Base-by-base conservation (phyloP, 2,329 filamentous ascomycete genomes). In the Botrytis aclada region DNA sequence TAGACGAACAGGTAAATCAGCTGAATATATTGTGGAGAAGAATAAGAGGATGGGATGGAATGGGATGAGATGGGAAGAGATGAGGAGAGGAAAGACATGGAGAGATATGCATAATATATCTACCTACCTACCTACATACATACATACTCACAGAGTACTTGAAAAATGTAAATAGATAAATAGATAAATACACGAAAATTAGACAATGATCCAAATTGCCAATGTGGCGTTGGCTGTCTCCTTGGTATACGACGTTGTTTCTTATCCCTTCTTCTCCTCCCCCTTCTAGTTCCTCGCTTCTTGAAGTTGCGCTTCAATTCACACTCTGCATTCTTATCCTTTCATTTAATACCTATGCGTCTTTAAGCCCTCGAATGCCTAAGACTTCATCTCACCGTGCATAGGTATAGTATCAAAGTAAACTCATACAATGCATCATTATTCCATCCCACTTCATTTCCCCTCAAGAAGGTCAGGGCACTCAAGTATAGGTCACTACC, bases 381-480 rank as follows among this genome's bases (percentile, higher is more conserved):
- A 51, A 4, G 4, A 51, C 47, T n/a, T 51, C 12, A 51, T 51
- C 2, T 51, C 47, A 51, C 3, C 20, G 1, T 45, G 7, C 20
- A 45, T 22, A 45, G 8, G 2, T 25, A 51, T 12, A n/a, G 10
- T 14, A 51, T 51, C 22, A n/a, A 51, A 51, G 10, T 16, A 54
- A 54, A 29, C 14, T 8, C 25, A 8, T 54, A 29, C 7, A 16
- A n/a, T 29, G 12, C 51, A 29, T 16, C 12, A n/a, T n/a, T 29
- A 86, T 81, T 99, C 98, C 45, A 92, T 81, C 99, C 98, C 45
- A 92, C 82, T 82, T 98, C 99, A 85, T 99, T 20, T 25, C 22
- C 25, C 58, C 90, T 93, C 95, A 99, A 45, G 14, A 43, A 32
- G 22, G n/a, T 10, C 63, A n/a, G 47, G 34, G 16, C 32, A 51